These are phyloP conservation scores for Trichomonas tenax DNA, from an alignment of 208 protist species.

Conservation along the genomic window DNA sequence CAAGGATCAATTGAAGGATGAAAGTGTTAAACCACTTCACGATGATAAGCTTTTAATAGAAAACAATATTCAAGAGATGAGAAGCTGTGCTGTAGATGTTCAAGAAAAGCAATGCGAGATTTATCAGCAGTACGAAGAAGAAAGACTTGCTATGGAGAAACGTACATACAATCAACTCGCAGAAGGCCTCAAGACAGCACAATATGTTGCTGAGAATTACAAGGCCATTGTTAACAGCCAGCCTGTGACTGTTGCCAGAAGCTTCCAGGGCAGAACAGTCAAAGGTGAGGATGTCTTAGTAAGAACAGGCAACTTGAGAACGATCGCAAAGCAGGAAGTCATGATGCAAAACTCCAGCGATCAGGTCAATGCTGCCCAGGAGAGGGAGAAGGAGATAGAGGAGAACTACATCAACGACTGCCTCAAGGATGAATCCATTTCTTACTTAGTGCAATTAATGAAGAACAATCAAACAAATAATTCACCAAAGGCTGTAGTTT, in stretches of 20 bases:
- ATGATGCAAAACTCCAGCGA: not conserved
- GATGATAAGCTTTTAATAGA: not conserved
- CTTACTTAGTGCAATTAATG: slow-evolving; percentile 12
- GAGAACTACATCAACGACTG: slow-evolving; percentile 8
- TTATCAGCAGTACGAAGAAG: not conserved
- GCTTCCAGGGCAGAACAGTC: not conserved
- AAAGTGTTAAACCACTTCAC: not conserved
- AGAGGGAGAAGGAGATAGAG: not conserved
- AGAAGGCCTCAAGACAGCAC: not conserved
- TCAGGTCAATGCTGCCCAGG: not conserved
- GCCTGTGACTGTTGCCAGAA: not conserved
- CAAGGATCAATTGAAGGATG: not conserved
- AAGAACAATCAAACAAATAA: not conserved
- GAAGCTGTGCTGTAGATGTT: not conserved
- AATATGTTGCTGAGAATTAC: slow-evolving; percentile 6
- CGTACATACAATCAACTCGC: not conserved
- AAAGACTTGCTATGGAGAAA: not conserved
- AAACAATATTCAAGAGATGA: not conserved
- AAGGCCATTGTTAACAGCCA: not conserved
- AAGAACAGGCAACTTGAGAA: not conserved
- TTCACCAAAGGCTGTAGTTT: not conserved
- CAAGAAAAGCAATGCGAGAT: slow-evolving; percentile 15
- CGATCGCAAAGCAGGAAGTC: not conserved
- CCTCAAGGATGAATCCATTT: slow-evolving; percentile 6
- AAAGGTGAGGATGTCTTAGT: slow-evolving; percentile 9